Base-by-base conservation (phyloP, 148 eudicot species). In the Diospyros lotus region DNA sequence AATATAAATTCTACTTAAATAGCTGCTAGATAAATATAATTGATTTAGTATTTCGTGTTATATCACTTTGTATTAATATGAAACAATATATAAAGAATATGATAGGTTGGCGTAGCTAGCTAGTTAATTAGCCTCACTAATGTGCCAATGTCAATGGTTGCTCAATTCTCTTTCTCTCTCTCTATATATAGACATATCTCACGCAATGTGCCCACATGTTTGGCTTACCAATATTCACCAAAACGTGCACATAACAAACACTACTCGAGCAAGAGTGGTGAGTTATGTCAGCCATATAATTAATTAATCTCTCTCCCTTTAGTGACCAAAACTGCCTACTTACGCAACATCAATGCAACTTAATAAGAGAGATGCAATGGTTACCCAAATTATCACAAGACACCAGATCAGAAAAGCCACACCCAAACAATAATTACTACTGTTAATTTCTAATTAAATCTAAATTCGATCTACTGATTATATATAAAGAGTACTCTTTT, bases 191-290 rank as follows among this genome's bases (percentile, higher is more conserved):
- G 62, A 71, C 76, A 28, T 28, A 71, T 65, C 58, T 53, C 76
- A 71, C 68, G 65, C 65, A 69, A 70, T 71, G 69, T 74, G 73
- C 62, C 74, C 72, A 75, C 76, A 67, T 60, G 44, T 63, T 64
- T 72, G 44, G 62, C 62, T 67, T 59, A 40, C 45, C 9, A 64
- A 67, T 66, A 13, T 64, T 73, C 80, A 69, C 73, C 58, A 45
- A 82, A 73, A 72, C 82, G 85, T 82, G 85, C 77, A 71, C 69
- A 74, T 72, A 79, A 82, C 86, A 63, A 76, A 73, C 72, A 48
- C 64, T 65, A 48, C 6, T 48, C 58, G 51, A 59, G 41, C 3
- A 69, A 17, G 2, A 66, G 61, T n/a, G 51, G 48, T 46, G 52
- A 12, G 10, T 66, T 45, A 17, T n/a, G 54, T 66, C 14, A 52